Evolutionary conservation across 202 grass and related monocot species (phyloP).

Genomic region (Digitaria exilis): DNA sequence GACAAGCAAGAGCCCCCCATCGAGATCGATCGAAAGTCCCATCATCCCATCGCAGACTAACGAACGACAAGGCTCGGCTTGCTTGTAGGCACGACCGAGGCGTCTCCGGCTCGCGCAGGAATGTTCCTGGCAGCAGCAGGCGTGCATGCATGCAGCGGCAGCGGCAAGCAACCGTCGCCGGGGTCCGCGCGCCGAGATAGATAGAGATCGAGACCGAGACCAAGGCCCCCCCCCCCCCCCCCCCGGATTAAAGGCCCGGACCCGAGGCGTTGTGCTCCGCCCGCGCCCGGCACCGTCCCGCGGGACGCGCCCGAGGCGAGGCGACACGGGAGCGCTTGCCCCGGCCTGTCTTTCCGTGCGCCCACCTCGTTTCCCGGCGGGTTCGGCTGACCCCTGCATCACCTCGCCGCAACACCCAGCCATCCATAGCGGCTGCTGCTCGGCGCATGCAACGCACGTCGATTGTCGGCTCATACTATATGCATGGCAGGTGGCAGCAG

Average conservation of each 20-base stretch:
- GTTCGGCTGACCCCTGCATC: neutral
- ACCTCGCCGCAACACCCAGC: too few relatives aligned
- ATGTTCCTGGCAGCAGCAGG: conserved; percentile 3
- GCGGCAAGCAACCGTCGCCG: conserved; percentile 29
- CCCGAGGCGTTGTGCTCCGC: conserved; percentile 39
- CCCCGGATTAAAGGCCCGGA: too few relatives aligned
- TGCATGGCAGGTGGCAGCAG: neutral
- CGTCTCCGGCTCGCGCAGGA: conserved; percentile 1
- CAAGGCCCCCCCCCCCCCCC: too few relatives aligned
- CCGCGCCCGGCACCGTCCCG: conserved; percentile 38
- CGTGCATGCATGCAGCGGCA: neutral
- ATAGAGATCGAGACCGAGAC: too few relatives aligned
- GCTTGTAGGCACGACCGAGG: too few relatives aligned
- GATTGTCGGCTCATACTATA: too few relatives aligned
- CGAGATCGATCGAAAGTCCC: too few relatives aligned
- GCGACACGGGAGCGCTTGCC: conserved; percentile 8
- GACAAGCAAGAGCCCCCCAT: neutral
- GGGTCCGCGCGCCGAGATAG: conserved; percentile 17
- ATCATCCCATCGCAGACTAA: too few relatives aligned
- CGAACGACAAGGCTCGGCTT: neutral
- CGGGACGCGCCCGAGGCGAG: neutral
- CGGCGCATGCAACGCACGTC: neutral
- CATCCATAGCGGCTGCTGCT: too few relatives aligned
- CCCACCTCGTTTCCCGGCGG: conserved; percentile 16
- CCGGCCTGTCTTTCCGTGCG: conserved; percentile 11